Evolutionary conservation across 495 filamentous ascomycete genomes (phyloP), one percentile per base, ranked within the genome.

Genomic region (Xylaria venustula): DNA sequence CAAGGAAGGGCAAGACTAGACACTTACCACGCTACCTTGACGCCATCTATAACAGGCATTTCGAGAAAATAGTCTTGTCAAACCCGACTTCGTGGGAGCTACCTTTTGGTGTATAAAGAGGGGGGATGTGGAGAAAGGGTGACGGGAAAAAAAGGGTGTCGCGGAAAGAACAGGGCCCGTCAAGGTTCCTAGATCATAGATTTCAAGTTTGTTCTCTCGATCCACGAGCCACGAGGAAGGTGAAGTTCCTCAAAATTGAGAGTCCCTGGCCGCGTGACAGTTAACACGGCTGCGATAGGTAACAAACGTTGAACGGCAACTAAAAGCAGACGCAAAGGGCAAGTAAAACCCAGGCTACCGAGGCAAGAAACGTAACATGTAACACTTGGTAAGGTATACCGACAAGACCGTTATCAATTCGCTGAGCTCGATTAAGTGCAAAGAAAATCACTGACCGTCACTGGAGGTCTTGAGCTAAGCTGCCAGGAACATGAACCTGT

Each of bases 1-100:
- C 19, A 28, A n/a, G 34, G 26, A 17, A 58, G 20, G 8, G 47
- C 23, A 45, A 8, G 45, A 17, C 7, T 36, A 37, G 14, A 49
- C 20, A 77, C 81, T 62, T 76, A 84, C 82, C 82, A 85, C 69
- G 82, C 82, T 79, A 85, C 81, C 73, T 85, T 85, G 65, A 78
- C 73, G 50, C 82, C 82, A 65, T 84, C 79, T 48, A 85, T 80
- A 9, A 82, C 65, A 61, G 81, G 81, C 82, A 85, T 85, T 36
- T 69, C 74, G 66, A 51, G 45, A 34, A 14, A 37, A 60, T 55
- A 25, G 56, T 37, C 22, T 17, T 32, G 36, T 6, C 20, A 25
- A 22, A 34, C 22, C 45, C n/a, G n/a, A n/a, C n/a, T n/a, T n/a
- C 25, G 36, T 37, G 23, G 22, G 30, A 52, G 41, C 15, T 17